Evolutionary conservation across 192 early-diverging fungal genomes (phyloP).

Genomic region (Geranomyces michiganensis): DNA sequence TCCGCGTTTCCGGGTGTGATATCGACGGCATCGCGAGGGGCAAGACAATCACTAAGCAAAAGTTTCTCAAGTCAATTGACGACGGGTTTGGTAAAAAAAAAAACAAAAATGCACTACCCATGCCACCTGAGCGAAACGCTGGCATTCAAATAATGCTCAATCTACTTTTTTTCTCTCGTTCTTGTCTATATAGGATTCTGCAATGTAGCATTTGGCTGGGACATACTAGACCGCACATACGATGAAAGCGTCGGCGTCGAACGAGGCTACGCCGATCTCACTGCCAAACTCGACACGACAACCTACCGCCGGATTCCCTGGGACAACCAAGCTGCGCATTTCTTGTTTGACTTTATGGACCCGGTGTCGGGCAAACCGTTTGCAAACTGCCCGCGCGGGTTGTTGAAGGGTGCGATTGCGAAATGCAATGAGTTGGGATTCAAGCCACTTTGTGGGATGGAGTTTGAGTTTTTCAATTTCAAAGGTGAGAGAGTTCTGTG

Average conservation of each 20-base stretch:
- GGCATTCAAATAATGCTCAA: no score
- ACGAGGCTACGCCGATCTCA: conserved; percentile 58
- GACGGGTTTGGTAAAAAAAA: conserved; percentile 79
- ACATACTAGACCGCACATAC: conserved; percentile 74
- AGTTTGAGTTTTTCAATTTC: conserved; percentile 82
- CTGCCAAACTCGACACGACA: conserved; percentile 66
- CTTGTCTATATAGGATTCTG: conserved; percentile 66
- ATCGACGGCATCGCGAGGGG: conserved; percentile 76
- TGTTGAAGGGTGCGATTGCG: conserved; percentile 53
- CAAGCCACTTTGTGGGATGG: conserved; percentile 56
- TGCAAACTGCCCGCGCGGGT: conserved; percentile 63
- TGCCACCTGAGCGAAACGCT: no score
- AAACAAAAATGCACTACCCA: no score
- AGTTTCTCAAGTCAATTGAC: conserved; percentile 65
- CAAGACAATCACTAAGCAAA: conserved; percentile 68
- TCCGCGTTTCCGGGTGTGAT: conserved; percentile 66
- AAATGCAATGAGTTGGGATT: conserved; percentile 45
- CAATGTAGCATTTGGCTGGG: conserved; percentile 79
- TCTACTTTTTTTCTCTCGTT: neutral
- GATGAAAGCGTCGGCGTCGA: conserved; percentile 45
- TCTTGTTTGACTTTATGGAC: conserved; percentile 68
- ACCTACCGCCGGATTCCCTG: conserved; percentile 72
- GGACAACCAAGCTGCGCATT: conserved; percentile 74
- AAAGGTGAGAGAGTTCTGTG: conserved; percentile 53
- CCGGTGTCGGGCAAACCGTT: conserved; percentile 60